A percentile compares a stretch with the other conserved stretches of the same genome.
Evolutionary conservation across 208 protist genomes (phyloP).

Genomic region (Endotrypanum monterogeii): DNA sequence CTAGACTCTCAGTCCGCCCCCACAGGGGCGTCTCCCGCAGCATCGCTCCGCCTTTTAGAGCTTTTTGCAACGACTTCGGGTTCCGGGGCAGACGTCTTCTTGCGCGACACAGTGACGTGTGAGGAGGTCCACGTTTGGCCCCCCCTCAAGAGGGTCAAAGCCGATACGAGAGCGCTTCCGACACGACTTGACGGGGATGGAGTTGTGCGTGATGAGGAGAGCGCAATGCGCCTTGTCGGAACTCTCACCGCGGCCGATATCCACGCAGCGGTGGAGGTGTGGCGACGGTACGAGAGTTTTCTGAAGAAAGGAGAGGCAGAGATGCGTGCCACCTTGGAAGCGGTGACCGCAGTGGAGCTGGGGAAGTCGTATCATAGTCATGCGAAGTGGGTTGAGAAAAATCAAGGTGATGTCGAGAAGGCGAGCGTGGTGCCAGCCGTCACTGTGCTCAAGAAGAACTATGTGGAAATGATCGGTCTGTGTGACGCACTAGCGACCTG

Average conservation of each 20-base stretch:
- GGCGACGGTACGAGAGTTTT: slow-evolving; percentile 32
- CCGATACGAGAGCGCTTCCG: not conserved
- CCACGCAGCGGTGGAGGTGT: slow-evolving; percentile 9
- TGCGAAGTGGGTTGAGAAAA: slow-evolving; percentile 56
- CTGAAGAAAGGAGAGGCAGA: slow-evolving; percentile 26
- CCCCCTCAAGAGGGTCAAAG: not conserved
- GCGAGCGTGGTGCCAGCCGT: slow-evolving; percentile 28
- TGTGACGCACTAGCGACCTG: slow-evolving; percentile 71
- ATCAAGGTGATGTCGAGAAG: slow-evolving; percentile 18
- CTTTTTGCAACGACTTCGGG: slow-evolving; percentile 18
- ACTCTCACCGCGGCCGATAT: slow-evolving; percentile 23
- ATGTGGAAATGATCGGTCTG: slow-evolving; percentile 43
- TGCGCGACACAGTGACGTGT: slow-evolving; percentile 4
- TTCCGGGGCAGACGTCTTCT: slow-evolving; percentile 9
- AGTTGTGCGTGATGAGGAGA: not conserved
- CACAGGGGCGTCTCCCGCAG: not conserved
- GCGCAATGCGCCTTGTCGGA: not conserved
- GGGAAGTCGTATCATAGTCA: slow-evolving; percentile 38
- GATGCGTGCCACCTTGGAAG: slow-evolving; percentile 31
- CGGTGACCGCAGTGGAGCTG: slow-evolving; percentile 34
- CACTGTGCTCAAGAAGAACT: slow-evolving; percentile 36
- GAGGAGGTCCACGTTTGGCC: slow-evolving; percentile 7
- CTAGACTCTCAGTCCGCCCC: slow-evolving; percentile 15
- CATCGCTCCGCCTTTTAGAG: slow-evolving; percentile 22
- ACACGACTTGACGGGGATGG: not conserved